Base-by-base conservation (phyloP, 495 filamentous ascomycete species). In the Lichina pygmaea region DNA sequence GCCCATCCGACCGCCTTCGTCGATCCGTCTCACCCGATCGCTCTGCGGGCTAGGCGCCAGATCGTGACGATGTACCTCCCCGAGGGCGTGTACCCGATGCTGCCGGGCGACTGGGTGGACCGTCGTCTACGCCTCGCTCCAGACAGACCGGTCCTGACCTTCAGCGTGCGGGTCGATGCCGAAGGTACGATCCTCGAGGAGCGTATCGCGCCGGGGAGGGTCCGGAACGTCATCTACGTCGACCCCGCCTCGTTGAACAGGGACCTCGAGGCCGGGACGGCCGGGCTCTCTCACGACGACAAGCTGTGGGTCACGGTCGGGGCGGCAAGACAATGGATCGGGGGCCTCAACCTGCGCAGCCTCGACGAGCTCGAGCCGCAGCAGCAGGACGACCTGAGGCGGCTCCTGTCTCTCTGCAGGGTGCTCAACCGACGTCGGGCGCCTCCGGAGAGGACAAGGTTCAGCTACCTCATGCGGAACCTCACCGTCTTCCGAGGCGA, bases 1-100 rank as follows among this genome's bases (percentile, higher is more conserved):
- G 89, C 91, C n/a, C 89, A 95, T 54, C 91, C 86, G 2, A 78
- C 85, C 5, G 81, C 89, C n/a, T 79, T 78, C 51, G 65, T 95
- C 45, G 41, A 55, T 2, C 67, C 66, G 10, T 63, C 73, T 13
- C 62, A 72, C 42, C 53, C 60, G 9, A 55, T 81, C 12, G 72
- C 75, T 15, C 60, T 71, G 49, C 68, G 75, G 51, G 85, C 86
- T 0, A 66, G 72, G 33, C 59, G 70, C 33, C 63, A 76, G 32
- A 60, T 68, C 2, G 62, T 76, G 48, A 78, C 71, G 2, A 59
- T 75, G n/a, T 97, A 95, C 52, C 59, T 78, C 7, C 72, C 81
- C 0, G 82, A 86, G 41, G 66, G 72, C 15, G 63, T 68, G 15
- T 75, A 76, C 49, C 64, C 72, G 33, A 92, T 97, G 80, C 57